Conservation (phyloP, 1,139 yeast genomes). For the Yamadazyma membranifaciens region DNA sequence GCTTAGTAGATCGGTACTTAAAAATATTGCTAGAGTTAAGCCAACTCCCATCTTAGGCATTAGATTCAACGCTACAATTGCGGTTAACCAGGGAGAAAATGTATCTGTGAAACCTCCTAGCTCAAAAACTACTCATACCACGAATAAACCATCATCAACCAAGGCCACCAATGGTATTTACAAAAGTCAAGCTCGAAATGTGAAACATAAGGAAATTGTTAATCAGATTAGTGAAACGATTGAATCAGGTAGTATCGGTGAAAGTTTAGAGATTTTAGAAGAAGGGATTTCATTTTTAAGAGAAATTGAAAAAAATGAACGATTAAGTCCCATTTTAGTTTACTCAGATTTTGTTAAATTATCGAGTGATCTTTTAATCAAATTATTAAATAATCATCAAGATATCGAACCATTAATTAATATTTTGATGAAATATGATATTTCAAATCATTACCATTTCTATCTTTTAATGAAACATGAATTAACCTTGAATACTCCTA, state of each 20-base stretch:
- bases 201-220: constrained; percentile 35
- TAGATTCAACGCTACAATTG: not conserved
- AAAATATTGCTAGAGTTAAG: not conserved
- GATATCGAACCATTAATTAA: constrained; percentile 20
- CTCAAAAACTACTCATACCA: not conserved
- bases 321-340: constrained; percentile 25
- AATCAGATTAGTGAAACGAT: constrained; percentile 31
- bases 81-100: not conserved
- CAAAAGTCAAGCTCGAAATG: constrained; percentile 9
- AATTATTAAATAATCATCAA: constrained; percentile 15
- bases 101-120: not conserved
- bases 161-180: not conserved
- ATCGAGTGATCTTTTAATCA: constrained; percentile 22
- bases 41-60: not conserved
- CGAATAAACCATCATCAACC: not conserved
- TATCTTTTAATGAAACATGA: constrained; percentile 22
- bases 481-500: constrained; percentile 15
- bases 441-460: constrained; percentile 37
- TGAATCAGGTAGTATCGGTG: constrained; percentile 22
- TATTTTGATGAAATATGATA: constrained; percentile 23
- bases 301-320: constrained; percentile 36
- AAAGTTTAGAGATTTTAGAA: constrained; percentile 38
- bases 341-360: constrained; percentile 28
- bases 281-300: constrained; percentile 43
- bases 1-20: constrained; percentile 1